Evolutionary conservation across 305 asterid genomes (phyloP).

Genomic region (Fraxinus greggii): DNA sequence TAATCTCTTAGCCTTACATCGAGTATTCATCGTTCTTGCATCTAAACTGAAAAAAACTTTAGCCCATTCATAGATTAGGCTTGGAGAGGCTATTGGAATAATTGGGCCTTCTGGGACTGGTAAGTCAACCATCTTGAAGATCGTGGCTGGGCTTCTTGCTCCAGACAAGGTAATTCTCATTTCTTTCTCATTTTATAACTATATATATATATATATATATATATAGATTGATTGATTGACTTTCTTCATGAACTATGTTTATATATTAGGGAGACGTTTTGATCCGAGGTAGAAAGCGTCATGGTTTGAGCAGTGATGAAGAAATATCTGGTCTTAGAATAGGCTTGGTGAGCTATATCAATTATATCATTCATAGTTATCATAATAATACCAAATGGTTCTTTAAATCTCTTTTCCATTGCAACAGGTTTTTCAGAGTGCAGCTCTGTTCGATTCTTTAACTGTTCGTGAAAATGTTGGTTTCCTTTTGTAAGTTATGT

Average conservation of each 20-base stretch:
- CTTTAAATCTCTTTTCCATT: conserved; percentile 24
- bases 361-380: conserved; percentile 16
- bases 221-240: too few relatives aligned
- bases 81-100: conserved; percentile 98
- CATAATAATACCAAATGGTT: conserved; percentile 24
- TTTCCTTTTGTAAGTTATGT: conserved; percentile 77
- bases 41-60: too few relatives aligned
- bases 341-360: conserved; percentile 73
- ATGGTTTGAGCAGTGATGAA: conserved; percentile 86
- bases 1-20: background rate
- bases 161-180: conserved; percentile 73
- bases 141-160: conserved; percentile 97
- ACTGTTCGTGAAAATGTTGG: conserved; percentile 98
- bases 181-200: conserved; percentile 6
- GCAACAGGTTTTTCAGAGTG: conserved; percentile 93
- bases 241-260: conserved; percentile 26
- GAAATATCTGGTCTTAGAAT: conserved; percentile 95
- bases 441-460: conserved; percentile 93
- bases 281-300: conserved; percentile 78
- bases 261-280: conserved; percentile 81
- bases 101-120: conserved; percentile 99
- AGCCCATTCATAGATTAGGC: conserved; percentile 70
- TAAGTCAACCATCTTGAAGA: conserved; percentile 90
- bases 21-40: conserved; percentile 9
- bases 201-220: too few relatives aligned